Evolutionary conservation across 495 filamentous ascomycete species (phyloP).

Genomic region (Penicillium verhagenii): DNA sequence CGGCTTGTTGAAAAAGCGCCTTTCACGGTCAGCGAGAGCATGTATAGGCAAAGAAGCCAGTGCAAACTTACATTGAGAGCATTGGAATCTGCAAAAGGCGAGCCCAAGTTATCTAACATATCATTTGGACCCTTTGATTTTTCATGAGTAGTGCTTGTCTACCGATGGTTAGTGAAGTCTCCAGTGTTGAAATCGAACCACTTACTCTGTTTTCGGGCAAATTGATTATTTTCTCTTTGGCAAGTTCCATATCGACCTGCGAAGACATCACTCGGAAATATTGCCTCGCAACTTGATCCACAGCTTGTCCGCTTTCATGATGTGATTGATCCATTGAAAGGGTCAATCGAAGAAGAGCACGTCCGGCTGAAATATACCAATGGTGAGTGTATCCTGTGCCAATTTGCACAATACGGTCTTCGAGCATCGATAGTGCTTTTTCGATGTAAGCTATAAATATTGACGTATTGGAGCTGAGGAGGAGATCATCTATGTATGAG

Average conservation of each 20-base stretch:
- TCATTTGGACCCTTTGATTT: not conserved
- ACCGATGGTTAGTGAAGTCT: not conserved
- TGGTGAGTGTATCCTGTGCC: slow-evolving; percentile 31
- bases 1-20: not conserved
- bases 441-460: slow-evolving; percentile 23
- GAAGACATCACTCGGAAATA: slow-evolving; percentile 20
- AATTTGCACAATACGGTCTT: slow-evolving; percentile 26
- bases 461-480: slow-evolving; percentile 10
- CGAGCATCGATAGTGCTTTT: slow-evolving; percentile 21
- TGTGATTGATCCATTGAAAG: slow-evolving; percentile 1
- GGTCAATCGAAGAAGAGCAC: slow-evolving; percentile 13
- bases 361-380: slow-evolving; percentile 33
- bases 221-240: slow-evolving; percentile 10
- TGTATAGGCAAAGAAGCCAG: not conserved
- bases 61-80: not conserved
- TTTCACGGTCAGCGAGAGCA: not conserved
- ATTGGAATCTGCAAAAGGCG: not conserved
- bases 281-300: slow-evolving; percentile 19
- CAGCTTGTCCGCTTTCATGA: slow-evolving; percentile 22
- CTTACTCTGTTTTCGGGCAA: not conserved
- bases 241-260: slow-evolving; percentile 19
- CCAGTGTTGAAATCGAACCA: not conserved
- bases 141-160: not conserved
- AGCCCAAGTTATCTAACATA: not conserved
- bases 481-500: slow-evolving; percentile 10